Base-by-base conservation (phyloP, 257 asterid genomes). In the Solanum habrochaites region DNA sequence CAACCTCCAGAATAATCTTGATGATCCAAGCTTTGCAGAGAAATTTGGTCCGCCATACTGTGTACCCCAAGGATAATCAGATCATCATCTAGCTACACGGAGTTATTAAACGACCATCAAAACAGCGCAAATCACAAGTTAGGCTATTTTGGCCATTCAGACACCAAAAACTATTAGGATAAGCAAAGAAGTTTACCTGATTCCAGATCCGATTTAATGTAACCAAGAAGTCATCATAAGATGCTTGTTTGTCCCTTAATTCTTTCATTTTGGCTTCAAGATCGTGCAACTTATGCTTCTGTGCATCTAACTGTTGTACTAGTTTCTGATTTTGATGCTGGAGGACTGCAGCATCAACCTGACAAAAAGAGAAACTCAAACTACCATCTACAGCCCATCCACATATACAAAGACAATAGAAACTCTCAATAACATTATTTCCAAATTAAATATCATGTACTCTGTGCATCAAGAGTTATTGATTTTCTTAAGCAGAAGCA, bases 311-410 rank as follows among this genome's bases (percentile, higher is more conserved):
- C 88, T 95, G 99, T 86, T 95, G 98, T 71, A 97, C 98, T 88
- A 97, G 96, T 87, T 90, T 96, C 91, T 97, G 99, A 92, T 97
- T 97, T 92, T 97, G 98, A 93, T 94, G 91, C 90, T 97, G 99
- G 90, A 97, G 99, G 92, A 91, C 92, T 85, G 98, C 94, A 85
- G 98, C 95, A 94, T 97, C 99, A 90, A 93, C 97, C 99, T 97
- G 93, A 71, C 84, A 86, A 82, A 73, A 89, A 21, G 27, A 49
- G 83, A 85, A 45, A 85, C 67, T 32, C 80, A 47, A 80, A 16
- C 43, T 80, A 47, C 29, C 42, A 47, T 47, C 85, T 45, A 45
- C 16, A 47, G 32, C 18, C 21, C 67, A 80, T 80, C 67, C 43
- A 80, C 67, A 80, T 29, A 80, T 47, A 80, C 43, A 47, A 47